Evolutionary conservation across 768 basidiomycete species (phyloP).

Genomic region (Psilocybe cyanescens): DNA sequence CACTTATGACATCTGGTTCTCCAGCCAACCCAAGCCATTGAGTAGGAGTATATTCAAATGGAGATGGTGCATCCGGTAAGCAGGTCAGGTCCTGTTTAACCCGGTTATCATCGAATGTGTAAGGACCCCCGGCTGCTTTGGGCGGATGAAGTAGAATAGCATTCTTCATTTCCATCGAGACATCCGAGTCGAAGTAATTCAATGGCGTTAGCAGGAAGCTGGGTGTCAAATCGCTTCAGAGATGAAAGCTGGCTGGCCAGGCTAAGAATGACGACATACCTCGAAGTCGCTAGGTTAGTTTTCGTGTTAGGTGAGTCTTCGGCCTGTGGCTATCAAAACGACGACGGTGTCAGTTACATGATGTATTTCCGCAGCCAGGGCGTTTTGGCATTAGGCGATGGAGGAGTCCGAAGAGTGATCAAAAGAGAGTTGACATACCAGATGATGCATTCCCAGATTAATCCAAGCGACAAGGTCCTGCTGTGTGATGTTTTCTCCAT

Average conservation of each 20-base stretch:
- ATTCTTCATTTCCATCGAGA: slow-evolving; percentile 60
- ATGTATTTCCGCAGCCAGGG: too few relatives aligned
- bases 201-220: slow-evolving; percentile 64
- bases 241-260: background rate
- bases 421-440: slow-evolving; percentile 34
- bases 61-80: slow-evolving; percentile 24
- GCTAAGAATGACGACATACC: slow-evolving; percentile 32
- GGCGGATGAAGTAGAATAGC: slow-evolving; percentile 52
- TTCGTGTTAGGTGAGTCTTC: slow-evolving; percentile 69
- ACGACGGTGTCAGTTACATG: background rate
- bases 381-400: too few relatives aligned
- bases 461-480: slow-evolving; percentile 71
- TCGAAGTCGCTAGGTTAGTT: slow-evolving; percentile 57
- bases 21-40: slow-evolving; percentile 8
- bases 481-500: slow-evolving; percentile 65
- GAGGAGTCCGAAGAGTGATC: too few relatives aligned
- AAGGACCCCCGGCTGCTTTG: slow-evolving; percentile 37
- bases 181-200: slow-evolving; percentile 68
- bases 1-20: background rate
- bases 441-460: slow-evolving; percentile 69
- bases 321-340: slow-evolving; percentile 50
- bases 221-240: background rate
- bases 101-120: slow-evolving; percentile 54
- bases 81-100: slow-evolving; percentile 41
- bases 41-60: slow-evolving; percentile 23